Conservation (phyloP, 306 rosid species). For the Quercus agrifolia region DNA sequence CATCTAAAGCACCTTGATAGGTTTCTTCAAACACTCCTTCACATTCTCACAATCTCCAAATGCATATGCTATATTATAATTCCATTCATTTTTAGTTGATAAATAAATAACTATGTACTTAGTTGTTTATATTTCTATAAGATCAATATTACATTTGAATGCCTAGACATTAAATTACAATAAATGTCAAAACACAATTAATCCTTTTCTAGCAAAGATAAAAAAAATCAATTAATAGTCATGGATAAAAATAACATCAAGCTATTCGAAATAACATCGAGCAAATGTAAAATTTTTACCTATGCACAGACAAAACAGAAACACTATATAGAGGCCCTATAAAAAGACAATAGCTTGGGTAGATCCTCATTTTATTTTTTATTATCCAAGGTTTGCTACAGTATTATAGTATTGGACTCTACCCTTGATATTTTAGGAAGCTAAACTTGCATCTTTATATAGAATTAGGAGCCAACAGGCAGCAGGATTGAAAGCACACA, state of each 20-base stretch:
- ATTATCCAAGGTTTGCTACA: not conserved
- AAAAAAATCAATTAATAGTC: not conserved
- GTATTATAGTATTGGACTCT: not conserved
- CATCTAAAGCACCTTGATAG: not conserved
- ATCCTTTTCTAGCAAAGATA: not conserved
- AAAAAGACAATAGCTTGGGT: not conserved
- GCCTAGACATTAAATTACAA: not conserved
- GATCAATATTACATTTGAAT: not conserved
- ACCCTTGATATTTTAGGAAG: not conserved
- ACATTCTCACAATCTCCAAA: not conserved
- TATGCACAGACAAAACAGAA: not conserved
- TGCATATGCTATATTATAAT: not conserved
- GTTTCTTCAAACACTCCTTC: not conserved
- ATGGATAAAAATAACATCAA: not conserved
- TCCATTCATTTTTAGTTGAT: not conserved
- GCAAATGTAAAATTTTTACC: not conserved
- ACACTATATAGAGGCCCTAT: not conserved
- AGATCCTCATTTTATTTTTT: not conserved
- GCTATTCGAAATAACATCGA: not conserved
- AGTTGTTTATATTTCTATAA: not conserved
- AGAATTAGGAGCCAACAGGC: not conserved
- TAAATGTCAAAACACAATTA: not conserved
- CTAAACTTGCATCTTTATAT: not conserved
- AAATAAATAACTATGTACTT: not conserved
- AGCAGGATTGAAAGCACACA: not conserved